Conservation (phyloP, 2,329 filamentous ascomycete genomes). For the Biscogniauxia mediterranea region DNA sequence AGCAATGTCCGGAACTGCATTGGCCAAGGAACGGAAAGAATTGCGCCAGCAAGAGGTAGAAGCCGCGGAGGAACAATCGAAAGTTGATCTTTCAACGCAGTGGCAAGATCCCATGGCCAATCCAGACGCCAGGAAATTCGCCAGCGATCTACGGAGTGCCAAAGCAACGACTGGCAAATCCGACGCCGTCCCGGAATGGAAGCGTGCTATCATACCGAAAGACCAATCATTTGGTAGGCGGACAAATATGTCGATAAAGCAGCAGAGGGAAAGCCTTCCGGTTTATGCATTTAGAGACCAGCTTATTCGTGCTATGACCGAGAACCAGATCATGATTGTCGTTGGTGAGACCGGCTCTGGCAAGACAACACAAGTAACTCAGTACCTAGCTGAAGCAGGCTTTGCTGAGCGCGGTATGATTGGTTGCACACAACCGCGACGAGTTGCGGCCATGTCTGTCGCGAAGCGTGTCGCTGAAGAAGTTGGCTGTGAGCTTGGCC, state of each 20-base stretch:
- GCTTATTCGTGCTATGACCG: constrained; percentile 79
- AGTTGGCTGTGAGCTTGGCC: constrained; percentile 84
- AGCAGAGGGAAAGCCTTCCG: constrained; percentile 86
- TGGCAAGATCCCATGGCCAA: constrained; percentile 98
- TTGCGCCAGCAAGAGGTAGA: constrained; percentile 84
- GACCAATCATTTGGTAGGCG: constrained; percentile 81
- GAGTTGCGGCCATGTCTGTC: constrained; percentile 96
- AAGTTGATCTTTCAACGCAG: constrained; percentile 82
- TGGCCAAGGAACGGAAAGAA: constrained; percentile 89
- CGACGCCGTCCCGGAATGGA: constrained; percentile 87
- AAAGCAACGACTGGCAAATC: constrained; percentile 56
- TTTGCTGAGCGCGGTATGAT: constrained; percentile 87
- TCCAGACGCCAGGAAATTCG: constrained; percentile 83
- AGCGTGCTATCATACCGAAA: constrained; percentile 75
- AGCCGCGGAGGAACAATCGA: constrained; percentile 69
- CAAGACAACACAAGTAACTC: constrained; percentile 94
- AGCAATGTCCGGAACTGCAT: constrained; percentile 85
- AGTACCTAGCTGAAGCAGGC: constrained; percentile 90
- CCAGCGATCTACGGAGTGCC: constrained; percentile 74
- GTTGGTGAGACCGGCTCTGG: constrained; percentile 97
- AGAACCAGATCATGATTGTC: constrained; percentile 91
- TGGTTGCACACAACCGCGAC: constrained; percentile 93
- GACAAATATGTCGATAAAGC: constrained; percentile 88
- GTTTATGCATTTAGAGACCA: constrained; percentile 87
- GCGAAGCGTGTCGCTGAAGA: constrained; percentile 96